Evolutionary conservation across 768 basidiomycete species (phyloP).

Genomic region (Tricholoma matsutake): DNA sequence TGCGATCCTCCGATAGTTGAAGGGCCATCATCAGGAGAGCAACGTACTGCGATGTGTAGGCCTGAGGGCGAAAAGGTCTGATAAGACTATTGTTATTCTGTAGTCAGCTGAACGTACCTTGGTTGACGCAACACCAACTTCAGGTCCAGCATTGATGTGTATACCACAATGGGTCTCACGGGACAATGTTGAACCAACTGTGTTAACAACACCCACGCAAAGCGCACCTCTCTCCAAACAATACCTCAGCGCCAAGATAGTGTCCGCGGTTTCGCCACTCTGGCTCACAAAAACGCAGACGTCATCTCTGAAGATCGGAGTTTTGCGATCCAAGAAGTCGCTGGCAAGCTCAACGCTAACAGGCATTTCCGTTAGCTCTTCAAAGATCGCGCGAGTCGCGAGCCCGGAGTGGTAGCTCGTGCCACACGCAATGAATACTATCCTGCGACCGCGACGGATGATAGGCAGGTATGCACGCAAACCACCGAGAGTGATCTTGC

Average conservation of each 20-base stretch:
- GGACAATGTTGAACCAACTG: conserved; percentile 95
- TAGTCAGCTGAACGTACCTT: conserved; percentile 52
- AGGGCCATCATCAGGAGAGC: conserved; percentile 98
- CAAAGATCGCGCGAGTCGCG: conserved; percentile 96
- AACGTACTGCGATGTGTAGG: conserved; percentile 98
- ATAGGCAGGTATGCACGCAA: conserved; percentile 93
- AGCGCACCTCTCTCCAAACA: conserved; percentile 96
- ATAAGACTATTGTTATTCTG: background rate
- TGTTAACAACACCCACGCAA: conserved; percentile 97
- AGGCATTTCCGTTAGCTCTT: conserved; percentile 98
- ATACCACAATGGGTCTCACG: conserved; percentile 99
- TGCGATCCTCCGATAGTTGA: conserved; percentile 95
- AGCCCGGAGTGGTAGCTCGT: conserved; percentile 97
- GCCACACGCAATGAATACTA: conserved; percentile 98
- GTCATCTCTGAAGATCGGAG: conserved; percentile 99
- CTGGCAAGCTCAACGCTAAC: conserved; percentile 96
- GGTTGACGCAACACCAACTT: conserved; percentile 98
- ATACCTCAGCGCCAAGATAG: conserved; percentile 93
- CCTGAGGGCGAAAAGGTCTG: conserved; percentile 39
- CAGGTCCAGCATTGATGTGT: conserved; percentile 98
- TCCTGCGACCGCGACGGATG: conserved; percentile 90
- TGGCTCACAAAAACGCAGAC: conserved; percentile 95
- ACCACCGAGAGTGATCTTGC: conserved; percentile 91
- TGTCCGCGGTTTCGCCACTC: conserved; percentile 98
- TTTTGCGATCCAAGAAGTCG: conserved; percentile 98